Conservation (phyloP, 2,329 filamentous ascomycete genomes). For the Aspergillus spinulosporus region DNA sequence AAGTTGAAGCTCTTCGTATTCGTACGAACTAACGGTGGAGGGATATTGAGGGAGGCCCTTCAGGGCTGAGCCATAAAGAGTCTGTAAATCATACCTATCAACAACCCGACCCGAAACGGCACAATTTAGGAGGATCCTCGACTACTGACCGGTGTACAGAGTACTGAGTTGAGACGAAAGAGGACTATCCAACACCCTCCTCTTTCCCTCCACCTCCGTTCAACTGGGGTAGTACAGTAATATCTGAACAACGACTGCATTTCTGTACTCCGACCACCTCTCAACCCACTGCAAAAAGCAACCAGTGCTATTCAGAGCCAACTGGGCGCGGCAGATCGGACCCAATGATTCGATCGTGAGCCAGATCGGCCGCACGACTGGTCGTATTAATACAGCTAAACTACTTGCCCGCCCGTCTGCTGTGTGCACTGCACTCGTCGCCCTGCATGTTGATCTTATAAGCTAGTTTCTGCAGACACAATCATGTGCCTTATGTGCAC, state of each 20-base stretch:
- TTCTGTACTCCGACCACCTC: not conserved
- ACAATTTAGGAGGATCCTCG: too few relatives aligned
- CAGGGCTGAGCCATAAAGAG: too few relatives aligned
- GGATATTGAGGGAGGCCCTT: too few relatives aligned
- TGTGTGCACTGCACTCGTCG: not conserved
- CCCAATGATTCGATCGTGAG: not conserved
- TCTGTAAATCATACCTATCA: too few relatives aligned
- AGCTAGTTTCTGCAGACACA: constrained; percentile 2
- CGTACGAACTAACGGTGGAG: not conserved
- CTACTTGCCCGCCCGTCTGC: too few relatives aligned
- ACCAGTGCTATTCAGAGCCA: not conserved
- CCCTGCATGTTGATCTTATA: constrained; percentile 6
- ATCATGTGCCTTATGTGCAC: not conserved
- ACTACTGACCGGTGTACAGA: too few relatives aligned
- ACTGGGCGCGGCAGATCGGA: not conserved
- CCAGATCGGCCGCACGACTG: not conserved
- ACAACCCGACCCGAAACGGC: too few relatives aligned
- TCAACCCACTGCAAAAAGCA: not conserved
- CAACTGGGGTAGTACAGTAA: too few relatives aligned
- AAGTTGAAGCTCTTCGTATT: not conserved
- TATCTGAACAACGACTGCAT: not conserved
- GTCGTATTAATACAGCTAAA: not conserved
- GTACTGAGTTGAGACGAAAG: too few relatives aligned
- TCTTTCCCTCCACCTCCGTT: too few relatives aligned
- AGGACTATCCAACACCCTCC: too few relatives aligned